phyloP scores from a whole-genome alignment of 2,329 filamentous ascomycete genomes.

The Neopestalotiopsis rosae region DNA sequence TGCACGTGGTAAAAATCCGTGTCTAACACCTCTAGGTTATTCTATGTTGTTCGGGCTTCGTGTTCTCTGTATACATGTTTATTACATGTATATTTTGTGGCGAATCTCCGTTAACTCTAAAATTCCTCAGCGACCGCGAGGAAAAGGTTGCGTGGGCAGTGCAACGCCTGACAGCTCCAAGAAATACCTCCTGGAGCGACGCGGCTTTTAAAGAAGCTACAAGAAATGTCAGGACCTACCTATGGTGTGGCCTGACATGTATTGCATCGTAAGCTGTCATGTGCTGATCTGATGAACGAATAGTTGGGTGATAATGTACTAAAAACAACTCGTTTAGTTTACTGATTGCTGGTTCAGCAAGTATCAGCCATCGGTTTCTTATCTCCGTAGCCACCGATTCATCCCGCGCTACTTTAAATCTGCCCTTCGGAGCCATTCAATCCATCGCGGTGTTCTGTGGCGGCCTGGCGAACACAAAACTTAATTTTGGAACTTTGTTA shows the following conservation, averaged over 20 bases:
- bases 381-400: background rate
- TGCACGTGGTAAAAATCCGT: background rate
- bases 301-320: background rate
- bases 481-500: background rate
- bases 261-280: background rate
- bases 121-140: constrained; percentile 5
- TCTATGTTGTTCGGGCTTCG: background rate
- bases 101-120: background rate
- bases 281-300: background rate
- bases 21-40: background rate
- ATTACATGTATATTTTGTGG: background rate
- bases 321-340: background rate
- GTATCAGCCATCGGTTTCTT: background rate
- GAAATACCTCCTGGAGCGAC: constrained; percentile 7
- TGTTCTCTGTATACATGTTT: background rate
- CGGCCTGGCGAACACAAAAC: background rate
- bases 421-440: background rate
- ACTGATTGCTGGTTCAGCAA: background rate
- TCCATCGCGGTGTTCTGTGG: background rate
- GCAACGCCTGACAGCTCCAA: constrained; percentile 8
- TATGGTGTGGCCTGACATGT: background rate
- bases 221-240: constrained; percentile 1
- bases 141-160: background rate
- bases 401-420: background rate
- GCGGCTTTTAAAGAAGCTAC: background rate